Base-by-base conservation (phyloP, 768 basidiomycete species). In the Collybiopsis confluens region DNA sequence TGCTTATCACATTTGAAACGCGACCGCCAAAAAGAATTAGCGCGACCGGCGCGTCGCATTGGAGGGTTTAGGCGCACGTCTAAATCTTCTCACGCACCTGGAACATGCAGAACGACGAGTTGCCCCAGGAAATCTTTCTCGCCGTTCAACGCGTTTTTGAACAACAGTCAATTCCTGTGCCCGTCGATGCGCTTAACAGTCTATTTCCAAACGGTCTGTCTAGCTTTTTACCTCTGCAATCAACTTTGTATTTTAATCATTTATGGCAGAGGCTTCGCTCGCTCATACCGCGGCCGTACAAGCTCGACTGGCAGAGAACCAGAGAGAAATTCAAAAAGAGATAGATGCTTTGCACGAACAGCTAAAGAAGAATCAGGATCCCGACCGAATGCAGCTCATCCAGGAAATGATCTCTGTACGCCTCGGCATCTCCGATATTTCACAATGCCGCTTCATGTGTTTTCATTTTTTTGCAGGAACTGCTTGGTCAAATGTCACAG, bases 351-450 rank as follows among this genome's bases (percentile, higher is more conserved):
- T 98, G 52, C 80, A 85, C 56, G 73, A 69, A 23, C 84, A 91
- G 64, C 70, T 98, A 51, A 76, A 77, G 59, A 72, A 70, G 11
- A 88, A 90, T 59, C 93, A 96, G 66, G 89, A 94, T 69, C 90
- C 89, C n/a, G 81, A 82, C 51, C 78, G 85, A 60, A 94, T 98
- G 89, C 85, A 88, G 52, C 72, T 86, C 48, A 93, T 97, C 28
- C 97, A 98, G 67, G 92, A 92, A 68, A 92, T 97, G 82, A 98
- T 99, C 51, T 93, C 89, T 20, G 96, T 98, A 59, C 54, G n/a
- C n/a, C n/a, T n/a, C n/a, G n/a, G n/a, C n/a, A n/a, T n/a, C n/a
- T n/a, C n/a, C n/a, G n/a, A n/a, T n/a, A n/a, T n/a, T n/a, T n/a
- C n/a, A n/a, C n/a, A n/a, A n/a, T 33, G n/a, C 16, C 30, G 16